A percentile compares a stretch with the other conserved stretches of the same genome.
Conservation (phyloP, 2,329 filamentous ascomycete species). For the Penicillium sp. region DNA sequence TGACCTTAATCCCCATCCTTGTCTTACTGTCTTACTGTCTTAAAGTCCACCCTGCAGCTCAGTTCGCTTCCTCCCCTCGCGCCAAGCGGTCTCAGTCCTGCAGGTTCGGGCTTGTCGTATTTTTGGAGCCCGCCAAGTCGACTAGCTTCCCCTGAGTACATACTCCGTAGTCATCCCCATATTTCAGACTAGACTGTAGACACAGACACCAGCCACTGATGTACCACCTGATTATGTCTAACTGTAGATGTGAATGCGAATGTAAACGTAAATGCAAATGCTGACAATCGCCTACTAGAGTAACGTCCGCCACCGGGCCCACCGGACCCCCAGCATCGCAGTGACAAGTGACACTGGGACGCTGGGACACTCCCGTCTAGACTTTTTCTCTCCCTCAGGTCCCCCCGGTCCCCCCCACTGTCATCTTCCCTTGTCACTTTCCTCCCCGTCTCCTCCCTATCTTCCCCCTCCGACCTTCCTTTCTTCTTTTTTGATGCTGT, state of each 20-base stretch:
- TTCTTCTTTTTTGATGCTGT: constrained; percentile 15
- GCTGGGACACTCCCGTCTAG: neutral
- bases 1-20: constrained; percentile 2
- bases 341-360: neutral
- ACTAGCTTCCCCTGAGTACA: neutral
- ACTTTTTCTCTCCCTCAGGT: constrained; percentile 9
- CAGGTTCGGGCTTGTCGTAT: neutral
- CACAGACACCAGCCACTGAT: too few species aligned
- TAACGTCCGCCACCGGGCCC: neutral
- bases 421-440: neutral
- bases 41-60: too few species aligned
- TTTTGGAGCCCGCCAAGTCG: neutral
- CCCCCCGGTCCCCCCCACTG: neutral
- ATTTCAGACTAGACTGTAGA: too few species aligned
- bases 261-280: too few species aligned
- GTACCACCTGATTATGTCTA: too few species aligned
- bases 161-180: too few species aligned
- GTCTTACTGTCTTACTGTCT: too few species aligned
- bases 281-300: too few species aligned
- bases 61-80: too few species aligned
- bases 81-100: constrained; percentile 4
- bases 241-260: too few species aligned
- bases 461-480: neutral
- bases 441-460: neutral
- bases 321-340: constrained; percentile 2